A percentile compares a stretch with the other conserved stretches of the same genome.
These are phyloP conservation scores for sunflower (Helianthus annuus) DNA, from an alignment of 129 eudicot genomes.

Conservation along the genomic window DNA sequence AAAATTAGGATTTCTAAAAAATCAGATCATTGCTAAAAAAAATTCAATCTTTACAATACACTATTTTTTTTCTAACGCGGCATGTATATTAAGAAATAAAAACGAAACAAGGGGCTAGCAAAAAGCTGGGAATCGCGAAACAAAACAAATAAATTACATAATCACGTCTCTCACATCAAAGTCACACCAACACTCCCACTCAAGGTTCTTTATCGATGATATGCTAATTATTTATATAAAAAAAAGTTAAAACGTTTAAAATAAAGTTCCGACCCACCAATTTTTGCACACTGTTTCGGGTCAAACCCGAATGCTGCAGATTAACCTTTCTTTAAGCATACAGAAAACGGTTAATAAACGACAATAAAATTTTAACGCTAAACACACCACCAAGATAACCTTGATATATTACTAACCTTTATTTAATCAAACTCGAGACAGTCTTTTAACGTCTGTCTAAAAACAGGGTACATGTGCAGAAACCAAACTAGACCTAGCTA, in stretches of 20 bases:
- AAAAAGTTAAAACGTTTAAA: too few relatives aligned
- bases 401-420: conserved; percentile 15
- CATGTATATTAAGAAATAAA: too few relatives aligned
- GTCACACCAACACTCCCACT: too few relatives aligned
- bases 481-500: conserved; percentile 24
- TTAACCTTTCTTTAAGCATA: neutral
- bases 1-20: neutral
- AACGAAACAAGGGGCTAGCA: too few relatives aligned
- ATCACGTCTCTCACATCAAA: too few relatives aligned
- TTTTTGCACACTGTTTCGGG: too few relatives aligned
- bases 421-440: conserved; percentile 17
- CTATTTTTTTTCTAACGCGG: neutral
- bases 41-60: neutral
- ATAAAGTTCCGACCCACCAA: too few relatives aligned
- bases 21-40: neutral
- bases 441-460: conserved; percentile 24
- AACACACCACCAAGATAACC: conserved; percentile 1
- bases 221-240: too few relatives aligned
- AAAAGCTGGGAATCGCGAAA: too few relatives aligned
- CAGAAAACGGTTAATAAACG: neutral
- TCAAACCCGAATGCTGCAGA: neutral
- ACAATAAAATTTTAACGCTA: neutral
- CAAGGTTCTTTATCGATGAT: too few relatives aligned
- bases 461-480: conserved; percentile 23
- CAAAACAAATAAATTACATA: too few relatives aligned